These are phyloP conservation scores for Epichloe sibirici DNA, from an alignment of 2,329 filamentous ascomycete species.

Conservation along the genomic window DNA sequence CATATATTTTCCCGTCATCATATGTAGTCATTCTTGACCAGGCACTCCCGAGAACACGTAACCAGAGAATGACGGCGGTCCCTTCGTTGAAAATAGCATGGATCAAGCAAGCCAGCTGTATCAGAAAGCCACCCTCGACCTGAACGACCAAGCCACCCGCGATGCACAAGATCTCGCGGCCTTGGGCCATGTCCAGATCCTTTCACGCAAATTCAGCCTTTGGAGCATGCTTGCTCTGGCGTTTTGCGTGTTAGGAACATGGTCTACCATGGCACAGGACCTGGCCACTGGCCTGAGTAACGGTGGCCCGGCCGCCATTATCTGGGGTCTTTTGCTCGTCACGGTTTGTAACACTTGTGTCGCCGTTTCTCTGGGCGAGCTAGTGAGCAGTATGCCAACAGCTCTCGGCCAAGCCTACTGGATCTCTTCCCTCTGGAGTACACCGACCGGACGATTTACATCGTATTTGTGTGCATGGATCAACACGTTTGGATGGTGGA, in stretches of 20 bases:
- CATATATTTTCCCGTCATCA: neutral
- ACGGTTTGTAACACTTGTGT: slow-evolving; percentile 40
- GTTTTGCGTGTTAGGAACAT: slow-evolving; percentile 45
- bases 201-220: slow-evolving; percentile 35
- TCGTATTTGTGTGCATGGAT: slow-evolving; percentile 49
- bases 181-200: slow-evolving; percentile 27
- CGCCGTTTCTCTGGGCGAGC: slow-evolving; percentile 41
- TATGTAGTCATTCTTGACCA: neutral
- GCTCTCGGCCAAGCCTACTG: slow-evolving; percentile 49
- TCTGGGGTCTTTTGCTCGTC: slow-evolving; percentile 44
- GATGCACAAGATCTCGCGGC: slow-evolving; percentile 29
- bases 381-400: slow-evolving; percentile 46
- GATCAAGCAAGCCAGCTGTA: slow-evolving; percentile 6
- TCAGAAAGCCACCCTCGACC: neutral
- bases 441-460: slow-evolving; percentile 31
- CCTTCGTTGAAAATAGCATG: slow-evolving; percentile 4
- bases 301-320: slow-evolving; percentile 39
- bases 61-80: slow-evolving; percentile 6
- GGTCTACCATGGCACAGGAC: slow-evolving; percentile 42
- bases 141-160: slow-evolving; percentile 9
- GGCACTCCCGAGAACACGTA: neutral
- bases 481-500: slow-evolving; percentile 49
- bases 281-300: slow-evolving; percentile 36
- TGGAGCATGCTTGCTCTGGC: slow-evolving; percentile 46
- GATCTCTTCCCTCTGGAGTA: slow-evolving; percentile 26